Evolutionary conservation across 1,284 basidiomycete genomes (phyloP), one percentile per base, ranked within the genome.

Genomic region (Trichosporon ovoides): DNA sequence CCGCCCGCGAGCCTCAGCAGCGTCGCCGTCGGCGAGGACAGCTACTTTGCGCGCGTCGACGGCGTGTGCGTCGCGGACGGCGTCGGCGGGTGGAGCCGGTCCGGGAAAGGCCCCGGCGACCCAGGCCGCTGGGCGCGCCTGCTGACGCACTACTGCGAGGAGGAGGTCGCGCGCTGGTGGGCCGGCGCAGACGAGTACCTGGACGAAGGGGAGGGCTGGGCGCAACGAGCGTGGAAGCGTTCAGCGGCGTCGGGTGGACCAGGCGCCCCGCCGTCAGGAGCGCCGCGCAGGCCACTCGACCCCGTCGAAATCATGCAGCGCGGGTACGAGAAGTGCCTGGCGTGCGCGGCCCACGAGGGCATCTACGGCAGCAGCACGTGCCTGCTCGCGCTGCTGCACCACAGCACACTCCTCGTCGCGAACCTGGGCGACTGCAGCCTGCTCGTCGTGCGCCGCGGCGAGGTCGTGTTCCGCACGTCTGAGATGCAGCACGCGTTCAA

Each of bases 401-500:
- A 87, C 57, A 87, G 89, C 11, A 86, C 92, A 52, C 82, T 97
- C 43, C 84, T 86, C 55, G 87, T 98, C 34, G 94, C 93, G 1
- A 93, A 97, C 69, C 77, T 98, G 9, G 94, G 94, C 19, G 94
- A 98, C 74, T 95, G 91, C 71, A 87, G 88, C 81, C 85, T 89
- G 20, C 87, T 91, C 81, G 81, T 95, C 38, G 84, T 96, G 28
- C 83, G 91, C 7, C 83, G 83, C 4, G 86, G 88, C 14, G 81
- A 85, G 61, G 83, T 95, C 38, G 84, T 87, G 3, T 96, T 93
- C 85, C 83, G 92, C 38, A 90, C 86, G 48, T 84, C 89, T 56
- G 94, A 97, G 77, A 95, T 96, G 87, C 94, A 94, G 84, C 94
- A 92, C 82, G 79, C 87, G 71, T 95, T 96, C 80, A 97, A 97